Conservation (phyloP, 345 rosid genomes). For the Brassica cretica region DNA sequence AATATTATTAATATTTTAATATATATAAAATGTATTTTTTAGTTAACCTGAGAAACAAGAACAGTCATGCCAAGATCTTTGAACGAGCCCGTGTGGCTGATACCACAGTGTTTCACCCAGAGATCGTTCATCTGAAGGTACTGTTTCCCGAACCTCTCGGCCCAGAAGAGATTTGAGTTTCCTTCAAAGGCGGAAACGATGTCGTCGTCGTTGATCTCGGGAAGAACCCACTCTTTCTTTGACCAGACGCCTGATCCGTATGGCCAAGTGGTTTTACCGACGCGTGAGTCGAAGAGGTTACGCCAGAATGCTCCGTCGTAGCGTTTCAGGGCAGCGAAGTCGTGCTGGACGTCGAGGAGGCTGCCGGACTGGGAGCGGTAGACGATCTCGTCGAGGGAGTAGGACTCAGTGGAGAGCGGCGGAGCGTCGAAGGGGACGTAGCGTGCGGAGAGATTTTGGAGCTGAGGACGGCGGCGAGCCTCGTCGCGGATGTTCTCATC, state of each 20-base stretch:
- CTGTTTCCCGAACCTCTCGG: constrained; percentile 74
- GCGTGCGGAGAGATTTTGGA: constrained; percentile 53
- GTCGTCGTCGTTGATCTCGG: constrained; percentile 72
- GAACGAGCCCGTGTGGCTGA: constrained; percentile 78
- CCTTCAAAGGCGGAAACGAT: constrained; percentile 86
- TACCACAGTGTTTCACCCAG: constrained; percentile 92
- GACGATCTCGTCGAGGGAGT: constrained; percentile 85
- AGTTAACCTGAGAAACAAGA: constrained; percentile 75
- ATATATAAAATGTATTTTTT: background rate
- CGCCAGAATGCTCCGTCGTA: constrained; percentile 76
- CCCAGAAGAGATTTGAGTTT: constrained; percentile 85
- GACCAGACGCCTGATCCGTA: constrained; percentile 90
- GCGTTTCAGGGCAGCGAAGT: constrained; percentile 57
- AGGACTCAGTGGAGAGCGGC: constrained; percentile 50
- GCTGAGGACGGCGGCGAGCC: constrained; percentile 57
- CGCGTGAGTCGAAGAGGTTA: constrained; percentile 73
- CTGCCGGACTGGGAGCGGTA: constrained; percentile 80
- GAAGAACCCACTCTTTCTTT: constrained; percentile 87
- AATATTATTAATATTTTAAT: background rate
- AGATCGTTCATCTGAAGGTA: constrained; percentile 70
- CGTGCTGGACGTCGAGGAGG: constrained; percentile 77
- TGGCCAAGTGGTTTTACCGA: constrained; percentile 79
- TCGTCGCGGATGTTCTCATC: constrained; percentile 63
- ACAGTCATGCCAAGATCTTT: constrained; percentile 88
- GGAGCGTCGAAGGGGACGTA: constrained; percentile 71